These are phyloP conservation scores for Cladophialophora psammophila DNA, from an alignment of 2,329 filamentous ascomycete species.

Conservation along the genomic window DNA sequence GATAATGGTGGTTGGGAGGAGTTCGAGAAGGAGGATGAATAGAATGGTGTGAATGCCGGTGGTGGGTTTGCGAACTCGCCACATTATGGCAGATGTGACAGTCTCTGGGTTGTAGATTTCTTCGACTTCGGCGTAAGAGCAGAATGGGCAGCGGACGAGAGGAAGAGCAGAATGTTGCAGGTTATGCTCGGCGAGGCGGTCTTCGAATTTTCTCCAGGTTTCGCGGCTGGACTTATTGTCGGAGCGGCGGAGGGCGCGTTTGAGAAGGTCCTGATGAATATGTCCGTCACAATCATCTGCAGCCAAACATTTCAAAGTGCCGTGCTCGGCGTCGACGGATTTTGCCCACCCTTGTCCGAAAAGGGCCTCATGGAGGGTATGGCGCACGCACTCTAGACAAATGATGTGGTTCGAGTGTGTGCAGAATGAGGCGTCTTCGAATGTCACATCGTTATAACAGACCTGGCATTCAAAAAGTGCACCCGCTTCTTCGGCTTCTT, in stretches of 20 bases:
- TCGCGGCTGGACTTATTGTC: conserved; percentile 72
- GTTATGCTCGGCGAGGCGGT: conserved; percentile 77
- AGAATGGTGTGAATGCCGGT: conserved; percentile 60
- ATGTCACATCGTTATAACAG: conserved; percentile 56
- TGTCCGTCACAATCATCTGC: conserved; percentile 76
- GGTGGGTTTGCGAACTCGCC: conserved; percentile 65
- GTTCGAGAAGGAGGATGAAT: conserved; percentile 51
- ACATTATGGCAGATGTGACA: conserved; percentile 56
- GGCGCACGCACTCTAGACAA: conserved; percentile 76
- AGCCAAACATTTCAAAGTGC: conserved; percentile 84
- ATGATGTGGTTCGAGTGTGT: conserved; percentile 54
- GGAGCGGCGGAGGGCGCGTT: conserved; percentile 70
- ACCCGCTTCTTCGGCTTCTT: conserved; percentile 51
- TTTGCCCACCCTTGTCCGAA: conserved; percentile 93
- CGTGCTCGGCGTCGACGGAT: conserved; percentile 74
- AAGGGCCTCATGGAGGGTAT: conserved; percentile 82
- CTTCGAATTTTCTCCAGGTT: conserved; percentile 76
- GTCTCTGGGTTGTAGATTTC: conserved; percentile 69
- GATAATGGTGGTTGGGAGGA: conserved; percentile 60
- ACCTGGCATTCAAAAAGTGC: conserved; percentile 58
- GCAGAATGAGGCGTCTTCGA: conserved; percentile 57
- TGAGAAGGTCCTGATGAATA: conserved; percentile 73
- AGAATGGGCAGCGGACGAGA: conserved; percentile 87
- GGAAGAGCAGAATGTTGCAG: conserved; percentile 76
- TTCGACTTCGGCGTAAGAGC: conserved; percentile 88